Evolutionary conservation across 208 protist species (phyloP), one percentile per base, ranked within the genome.

Genomic region (Crithidia acanthocephali): DNA sequence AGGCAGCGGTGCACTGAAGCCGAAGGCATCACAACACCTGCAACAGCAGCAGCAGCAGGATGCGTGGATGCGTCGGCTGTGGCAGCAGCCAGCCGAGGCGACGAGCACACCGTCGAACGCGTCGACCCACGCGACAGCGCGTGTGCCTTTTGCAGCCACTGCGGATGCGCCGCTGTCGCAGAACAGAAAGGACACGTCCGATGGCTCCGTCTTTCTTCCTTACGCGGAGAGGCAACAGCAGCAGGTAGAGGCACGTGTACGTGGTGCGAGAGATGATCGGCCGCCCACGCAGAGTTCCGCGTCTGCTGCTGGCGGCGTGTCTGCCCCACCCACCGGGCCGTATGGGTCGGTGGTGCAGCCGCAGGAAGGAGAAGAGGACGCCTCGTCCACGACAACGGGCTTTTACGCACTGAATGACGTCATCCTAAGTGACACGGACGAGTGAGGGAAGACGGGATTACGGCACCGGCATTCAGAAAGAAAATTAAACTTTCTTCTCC

Each of bases 401-500:
- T 59, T 71, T 25, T 77, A 71, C n/a, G 55, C 64, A 2, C 23
- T 77, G 7, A 22, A 65, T 7, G 72, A 77, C 22, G 72, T 77
- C 20, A 28, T 56, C 44, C 35, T 77, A 40, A 77, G 72, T 56
- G 72, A 72, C 27, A 23, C 58, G 0, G 72, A 67, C 7, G 61
- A 67, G 20, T 77, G 23, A 68, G 18, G 1, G 20, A 22, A 50
- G 20, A 22, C 45, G 20, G 5, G 20, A n/a, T n/a, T n/a, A n/a
- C n/a, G n/a, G n/a, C n/a, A n/a, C n/a, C n/a, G n/a, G n/a, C n/a
- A 40, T 11, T 11, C 8, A 40, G 11, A 40, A 40, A 11, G 35
- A 40, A 40, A 40, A 40, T 40, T 40, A n/a, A n/a, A n/a, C n/a
- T n/a, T n/a, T n/a, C n/a, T n/a, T n/a, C n/a, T n/a, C n/a, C n/a